These are phyloP conservation scores for Salicornia ramosissima DNA, from an alignment of 148 eudicot species.

Conservation along the genomic window DNA sequence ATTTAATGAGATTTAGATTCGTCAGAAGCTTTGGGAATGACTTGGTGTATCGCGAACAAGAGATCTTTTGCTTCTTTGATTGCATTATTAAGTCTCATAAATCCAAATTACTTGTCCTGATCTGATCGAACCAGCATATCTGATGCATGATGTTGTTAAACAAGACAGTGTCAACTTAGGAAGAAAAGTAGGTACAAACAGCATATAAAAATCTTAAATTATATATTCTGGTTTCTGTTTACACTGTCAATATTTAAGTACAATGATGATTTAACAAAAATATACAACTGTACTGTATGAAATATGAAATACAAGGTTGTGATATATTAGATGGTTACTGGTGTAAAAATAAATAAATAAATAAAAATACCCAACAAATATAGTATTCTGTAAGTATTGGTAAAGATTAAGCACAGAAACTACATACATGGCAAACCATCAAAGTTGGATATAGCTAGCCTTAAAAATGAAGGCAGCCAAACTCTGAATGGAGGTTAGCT, in stretches of 20 bases:
- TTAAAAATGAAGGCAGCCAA: conserved; percentile 4
- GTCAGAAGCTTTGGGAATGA: neutral
- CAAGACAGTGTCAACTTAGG: neutral
- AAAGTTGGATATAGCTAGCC: conserved; percentile 16
- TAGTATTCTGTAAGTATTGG: conserved; percentile 6
- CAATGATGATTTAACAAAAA: conserved; percentile 11
- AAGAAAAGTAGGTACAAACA: neutral
- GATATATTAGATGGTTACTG: conserved; percentile 13
- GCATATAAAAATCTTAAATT: neutral
- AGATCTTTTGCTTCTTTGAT: neutral
- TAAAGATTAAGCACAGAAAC: conserved; percentile 23
- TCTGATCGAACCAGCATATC: neutral
- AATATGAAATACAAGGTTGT: conserved; percentile 20
- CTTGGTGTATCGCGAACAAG: neutral
- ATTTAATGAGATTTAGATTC: neutral
- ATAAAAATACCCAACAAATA: neutral
- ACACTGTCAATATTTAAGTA: conserved; percentile 16
- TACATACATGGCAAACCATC: conserved; percentile 23
- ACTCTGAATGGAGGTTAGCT: conserved; percentile 9
- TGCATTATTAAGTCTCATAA: neutral
- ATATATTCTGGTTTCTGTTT: conserved; percentile 8
- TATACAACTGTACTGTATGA: conserved; percentile 3
- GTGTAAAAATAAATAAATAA: conserved; percentile 5
- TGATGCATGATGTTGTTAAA: conserved; percentile 2
- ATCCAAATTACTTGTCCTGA: neutral